Percentiles rank a stretch among this genome's conserved stretches.
These are phyloP conservation scores for Magnaporthiopsis rhizophila DNA, from an alignment of 2,329 filamentous ascomycete species.

Conservation along the genomic window DNA sequence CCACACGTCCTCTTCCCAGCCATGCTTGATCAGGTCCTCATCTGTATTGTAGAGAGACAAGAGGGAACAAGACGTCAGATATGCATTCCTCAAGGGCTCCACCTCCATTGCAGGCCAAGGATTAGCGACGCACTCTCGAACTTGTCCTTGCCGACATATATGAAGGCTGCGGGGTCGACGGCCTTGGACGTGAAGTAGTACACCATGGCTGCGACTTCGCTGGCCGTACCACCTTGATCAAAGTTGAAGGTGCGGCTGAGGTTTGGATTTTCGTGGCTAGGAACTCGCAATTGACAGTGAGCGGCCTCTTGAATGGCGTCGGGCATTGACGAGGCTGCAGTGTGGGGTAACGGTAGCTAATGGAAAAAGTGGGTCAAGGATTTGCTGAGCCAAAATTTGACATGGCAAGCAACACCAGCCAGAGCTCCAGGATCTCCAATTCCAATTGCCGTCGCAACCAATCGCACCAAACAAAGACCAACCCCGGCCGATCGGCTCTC, in stretches of 20 bases:
- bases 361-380: no score
- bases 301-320: not conserved
- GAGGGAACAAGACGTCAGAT: not conserved
- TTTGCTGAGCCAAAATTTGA: no score
- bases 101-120: constrained; percentile 6
- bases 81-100: not conserved
- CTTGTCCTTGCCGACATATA: constrained; percentile 99
- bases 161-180: constrained; percentile 72
- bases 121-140: constrained; percentile 70
- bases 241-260: no score
- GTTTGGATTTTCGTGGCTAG: no score
- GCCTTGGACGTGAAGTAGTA: constrained; percentile 90
- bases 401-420: no score
- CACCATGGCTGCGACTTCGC: constrained; percentile 57
- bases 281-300: not conserved
- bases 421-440: not conserved
- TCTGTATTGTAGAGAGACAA: constrained; percentile 45
- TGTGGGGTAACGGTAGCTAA: no score
- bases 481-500: not conserved
- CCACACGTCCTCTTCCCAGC: constrained; percentile 95
- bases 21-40: constrained; percentile 91
- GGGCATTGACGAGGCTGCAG: no score
- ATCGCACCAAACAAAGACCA: not conserved
- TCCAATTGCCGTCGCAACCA: not conserved
- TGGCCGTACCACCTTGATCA: not conserved